These are phyloP conservation scores for Aspergillus mulundensis DNA, from an alignment of 495 filamentous ascomycete species.

Conservation along the genomic window DNA sequence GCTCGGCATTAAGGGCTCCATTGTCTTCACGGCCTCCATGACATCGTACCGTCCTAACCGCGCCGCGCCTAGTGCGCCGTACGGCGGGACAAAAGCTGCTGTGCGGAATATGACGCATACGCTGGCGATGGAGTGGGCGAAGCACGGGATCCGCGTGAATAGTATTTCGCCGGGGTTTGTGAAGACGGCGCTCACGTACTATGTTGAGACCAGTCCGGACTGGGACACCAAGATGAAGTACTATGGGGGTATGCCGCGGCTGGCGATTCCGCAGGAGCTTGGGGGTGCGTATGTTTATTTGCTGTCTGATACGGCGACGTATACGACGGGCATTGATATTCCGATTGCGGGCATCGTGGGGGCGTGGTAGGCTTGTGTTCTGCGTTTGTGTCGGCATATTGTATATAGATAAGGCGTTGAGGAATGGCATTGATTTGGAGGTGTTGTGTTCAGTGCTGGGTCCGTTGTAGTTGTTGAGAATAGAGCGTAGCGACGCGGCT, in stretches of 20 bases:
- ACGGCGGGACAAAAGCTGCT: conserved; percentile 21
- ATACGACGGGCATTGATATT: not conserved
- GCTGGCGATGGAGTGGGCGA: conserved; percentile 46
- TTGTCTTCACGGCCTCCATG: conserved; percentile 46
- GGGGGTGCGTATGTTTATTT: conserved; percentile 43
- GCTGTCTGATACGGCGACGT: conserved; percentile 14
- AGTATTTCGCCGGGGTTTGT: conserved; percentile 37
- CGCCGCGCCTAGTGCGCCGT: conserved; percentile 30
- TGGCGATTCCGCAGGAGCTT: conserved; percentile 36
- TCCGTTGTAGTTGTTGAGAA: too few species aligned
- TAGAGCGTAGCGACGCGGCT: too few species aligned
- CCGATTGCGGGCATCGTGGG: not conserved
- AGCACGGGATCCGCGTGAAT: conserved; percentile 45
- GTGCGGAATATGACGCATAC: conserved; percentile 21
- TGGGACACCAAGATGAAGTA: conserved; percentile 42
- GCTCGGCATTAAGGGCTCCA: conserved; percentile 30
- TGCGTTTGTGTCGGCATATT: not conserved
- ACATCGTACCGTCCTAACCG: conserved; percentile 46
- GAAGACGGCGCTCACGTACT: conserved; percentile 37
- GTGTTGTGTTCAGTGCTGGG: too few species aligned
- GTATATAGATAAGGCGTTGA: not conserved
- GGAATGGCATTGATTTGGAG: too few species aligned
- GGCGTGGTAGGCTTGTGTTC: not conserved
- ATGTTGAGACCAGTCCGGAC: conserved; percentile 36
- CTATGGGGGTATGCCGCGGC: conserved; percentile 42